Percentiles rank a stretch among this genome's conserved stretches.
Conservation (phyloP, 1,284 basidiomycete species). For the Puccinia horiana region DNA sequence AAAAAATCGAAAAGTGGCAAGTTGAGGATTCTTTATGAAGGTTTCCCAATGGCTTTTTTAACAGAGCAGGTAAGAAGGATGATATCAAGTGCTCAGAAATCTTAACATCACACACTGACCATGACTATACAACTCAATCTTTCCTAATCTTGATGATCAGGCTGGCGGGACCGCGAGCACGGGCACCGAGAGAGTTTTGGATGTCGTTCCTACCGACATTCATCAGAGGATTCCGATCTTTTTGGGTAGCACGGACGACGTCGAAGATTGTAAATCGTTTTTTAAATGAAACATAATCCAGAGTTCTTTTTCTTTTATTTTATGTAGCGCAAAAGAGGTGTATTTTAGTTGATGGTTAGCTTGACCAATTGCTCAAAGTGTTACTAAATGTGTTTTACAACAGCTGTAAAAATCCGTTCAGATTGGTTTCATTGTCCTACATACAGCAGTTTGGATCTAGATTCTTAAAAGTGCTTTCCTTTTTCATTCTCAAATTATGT, state of each 20-base stretch:
- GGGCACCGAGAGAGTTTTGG: slow-evolving; percentile 85
- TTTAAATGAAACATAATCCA: slow-evolving; percentile 62
- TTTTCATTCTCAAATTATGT: neutral
- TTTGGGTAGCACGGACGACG: slow-evolving; percentile 91
- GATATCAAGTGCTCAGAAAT: slow-evolving; percentile 23
- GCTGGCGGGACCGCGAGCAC: slow-evolving; percentile 96
- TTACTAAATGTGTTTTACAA: neutral
- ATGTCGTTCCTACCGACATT: slow-evolving; percentile 82
- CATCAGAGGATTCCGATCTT: slow-evolving; percentile 94
- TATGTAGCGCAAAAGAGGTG: neutral
- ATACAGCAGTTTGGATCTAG: neutral
- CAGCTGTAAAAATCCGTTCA: neutral
- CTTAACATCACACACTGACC: neutral
- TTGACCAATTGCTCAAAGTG: neutral
- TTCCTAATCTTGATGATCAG: slow-evolving; percentile 60
- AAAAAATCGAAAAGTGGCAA: slow-evolving; percentile 97
- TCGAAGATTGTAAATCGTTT: slow-evolving; percentile 82
- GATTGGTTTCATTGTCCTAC: neutral
- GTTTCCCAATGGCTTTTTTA: slow-evolving; percentile 98
- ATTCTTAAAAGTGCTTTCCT: neutral
- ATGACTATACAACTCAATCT: neutral
- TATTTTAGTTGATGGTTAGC: neutral
- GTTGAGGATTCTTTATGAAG: slow-evolving; percentile 91
- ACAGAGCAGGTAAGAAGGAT: slow-evolving; percentile 76
- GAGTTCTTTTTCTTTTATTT: neutral